Evolutionary conservation across 2,329 filamentous ascomycete genomes (phyloP).

Genomic region (Orbilia javanica): DNA sequence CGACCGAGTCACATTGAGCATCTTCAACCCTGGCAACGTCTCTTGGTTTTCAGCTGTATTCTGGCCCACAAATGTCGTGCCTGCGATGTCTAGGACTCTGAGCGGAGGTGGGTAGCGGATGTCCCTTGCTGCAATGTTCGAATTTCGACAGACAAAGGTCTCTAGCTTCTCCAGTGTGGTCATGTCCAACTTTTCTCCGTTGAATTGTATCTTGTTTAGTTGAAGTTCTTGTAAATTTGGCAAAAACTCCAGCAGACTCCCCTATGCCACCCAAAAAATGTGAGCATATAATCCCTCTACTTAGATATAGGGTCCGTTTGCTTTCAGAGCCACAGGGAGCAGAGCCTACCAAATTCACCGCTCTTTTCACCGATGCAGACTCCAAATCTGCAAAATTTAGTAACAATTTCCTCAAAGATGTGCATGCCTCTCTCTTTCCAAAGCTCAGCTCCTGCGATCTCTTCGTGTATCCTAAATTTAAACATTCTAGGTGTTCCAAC

Average conservation of each 20-base stretch:
- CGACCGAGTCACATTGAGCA: constrained; percentile 36
- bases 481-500: constrained; percentile 42
- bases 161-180: constrained; percentile 19
- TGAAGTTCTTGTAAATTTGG: constrained; percentile 43
- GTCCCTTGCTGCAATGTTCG: background rate
- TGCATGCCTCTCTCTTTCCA: constrained; percentile 30
- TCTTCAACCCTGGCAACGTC: constrained; percentile 31
- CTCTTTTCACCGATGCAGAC: background rate
- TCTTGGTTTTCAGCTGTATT: constrained; percentile 35
- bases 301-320: too few species aligned
- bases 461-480: constrained; percentile 23
- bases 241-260: constrained; percentile 12
- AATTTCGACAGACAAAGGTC: constrained; percentile 40
- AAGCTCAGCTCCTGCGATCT: constrained; percentile 4
- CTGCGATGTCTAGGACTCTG: constrained; percentile 29
- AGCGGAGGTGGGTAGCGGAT: constrained; percentile 28
- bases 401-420: constrained; percentile 37
- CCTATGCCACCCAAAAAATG: background rate
- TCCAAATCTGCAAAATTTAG: constrained; percentile 26
- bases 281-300: background rate
- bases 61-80: constrained; percentile 3
- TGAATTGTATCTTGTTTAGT: constrained; percentile 21
- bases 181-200: constrained; percentile 18
- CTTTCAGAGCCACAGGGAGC: background rate
- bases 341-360: constrained; percentile 22